Evolutionary conservation across 371 early-diverging fungal genomes (phyloP), one percentile per base, ranked within the genome.

Genomic region (Synchytrium microbalum): DNA sequence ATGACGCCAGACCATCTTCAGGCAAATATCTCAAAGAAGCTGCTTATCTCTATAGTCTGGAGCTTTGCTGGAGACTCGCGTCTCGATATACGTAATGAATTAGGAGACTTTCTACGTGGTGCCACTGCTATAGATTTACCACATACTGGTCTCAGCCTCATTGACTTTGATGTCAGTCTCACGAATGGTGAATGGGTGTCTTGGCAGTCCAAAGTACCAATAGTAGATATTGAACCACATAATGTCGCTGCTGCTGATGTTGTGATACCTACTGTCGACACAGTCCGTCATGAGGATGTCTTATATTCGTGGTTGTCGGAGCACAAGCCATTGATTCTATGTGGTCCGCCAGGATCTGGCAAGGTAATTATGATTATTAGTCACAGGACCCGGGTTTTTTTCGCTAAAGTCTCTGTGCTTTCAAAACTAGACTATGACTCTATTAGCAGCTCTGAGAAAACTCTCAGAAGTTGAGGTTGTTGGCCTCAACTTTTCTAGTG

Each of bases 341-440:
- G 98, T 74, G 99, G 99, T 64, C 98, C 98, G 61, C 98, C 99
- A 23, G 99, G 99, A 62, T 93, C 94, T 14, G 98, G 98, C 75
- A 98, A 99, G 80, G 74, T 75, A 51, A 52, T 57, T 38, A 13
- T 28, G 32, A 5, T 55, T 16, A 27, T 61, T 19, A 14, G 38
- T 54, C 5, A 28, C 57, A 28, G 57, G 57, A 19, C 27, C 19
- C 5, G 5, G 5, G 5, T 5, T 10, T 38, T 58, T 27, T 51
- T 60, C n/a, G 46, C 54, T 2, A 19, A 59, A 24, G 24, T n/a
- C 38, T 38, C 64, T 3, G 29, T 1, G 19, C 19, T 51, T 2
- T 57, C 24, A 26, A 30, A 13, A n/a, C 26, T 55, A 78, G 71
- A 98, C 97, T 31, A 98, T 97, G 99, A 96, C 98, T 0, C 75